Evolutionary conservation across 257 asterid genomes (phyloP), one percentile per base, ranked within the genome.

Genomic region (Pogostemon cablin): DNA sequence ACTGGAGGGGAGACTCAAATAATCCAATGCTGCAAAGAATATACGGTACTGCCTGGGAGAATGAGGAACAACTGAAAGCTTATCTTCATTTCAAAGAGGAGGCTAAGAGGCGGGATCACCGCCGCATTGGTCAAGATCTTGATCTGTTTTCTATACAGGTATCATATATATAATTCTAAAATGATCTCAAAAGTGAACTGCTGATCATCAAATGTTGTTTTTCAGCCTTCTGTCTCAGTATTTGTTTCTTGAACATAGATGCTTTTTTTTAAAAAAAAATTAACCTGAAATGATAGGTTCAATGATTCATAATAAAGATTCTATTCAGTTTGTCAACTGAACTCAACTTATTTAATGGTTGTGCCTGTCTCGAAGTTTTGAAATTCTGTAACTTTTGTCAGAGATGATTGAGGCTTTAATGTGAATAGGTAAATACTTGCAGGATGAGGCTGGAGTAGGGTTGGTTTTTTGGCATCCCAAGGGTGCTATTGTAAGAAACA

Each of bases 21-120:
- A 91, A 78, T 74, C 96, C 95, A 49, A 91, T 93, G 99, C 86
- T 93, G 77, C 99, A 93, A 80, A 86, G 99, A 71, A 87, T 93
- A 74, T 93, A 93, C 77, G 99, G 99, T 62, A 93, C 99, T 2
- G 99, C 99, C 38, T 93, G 99, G 99, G 99, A 93, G 86, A 86
- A 80, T 74, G 97, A 87, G 84, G 91, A 87, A 63, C 97, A 93
- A 72, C 84, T 93, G 39, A 91, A 86, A 82, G 96, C 96, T 59
- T 93, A 91, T 68, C 84, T 82, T 74, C 92, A 91, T 76, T 88
- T 93, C 81, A 91, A 91, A 81, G 97, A 89, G 83, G 99, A 93
- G 81, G 99, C 99, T 63, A 93, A 87, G 77, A 95, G 99, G 73
- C 86, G 99, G 71, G 99, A 93, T 79, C 99, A 93, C 76, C 91